These are phyloP conservation scores for Raddia guianensis DNA, from an alignment of 176 grass and related monocot species.

Conservation along the genomic window DNA sequence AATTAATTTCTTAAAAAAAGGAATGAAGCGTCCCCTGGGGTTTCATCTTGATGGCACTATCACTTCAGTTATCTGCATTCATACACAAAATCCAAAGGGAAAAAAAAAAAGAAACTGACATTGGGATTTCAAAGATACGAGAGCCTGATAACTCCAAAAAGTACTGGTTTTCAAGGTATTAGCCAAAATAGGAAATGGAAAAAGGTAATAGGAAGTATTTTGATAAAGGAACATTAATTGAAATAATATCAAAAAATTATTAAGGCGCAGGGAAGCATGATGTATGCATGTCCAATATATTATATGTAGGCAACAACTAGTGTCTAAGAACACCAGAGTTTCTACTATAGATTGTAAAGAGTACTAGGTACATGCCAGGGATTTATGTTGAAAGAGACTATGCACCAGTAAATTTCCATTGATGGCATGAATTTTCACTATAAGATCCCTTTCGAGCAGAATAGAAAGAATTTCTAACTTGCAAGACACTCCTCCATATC, in stretches of 20 bases:
- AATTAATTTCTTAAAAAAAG: too few relatives aligned
- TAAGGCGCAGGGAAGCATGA: background rate
- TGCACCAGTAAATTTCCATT: background rate
- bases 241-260: background rate
- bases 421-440: background rate
- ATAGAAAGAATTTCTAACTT: conserved; percentile 39
- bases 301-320: background rate
- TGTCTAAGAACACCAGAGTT: background rate
- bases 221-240: background rate
- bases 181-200: background rate
- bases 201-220: background rate
- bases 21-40: background rate
- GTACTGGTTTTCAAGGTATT: background rate
- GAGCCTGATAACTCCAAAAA: background rate
- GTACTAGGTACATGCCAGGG: background rate
- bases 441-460: conserved; percentile 32
- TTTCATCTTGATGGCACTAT: conserved; percentile 39
- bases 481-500: conserved; percentile 30
- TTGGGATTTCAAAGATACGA: conserved; percentile 21
- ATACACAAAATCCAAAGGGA: background rate
- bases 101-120: conserved; percentile 34
- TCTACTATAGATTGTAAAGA: background rate
- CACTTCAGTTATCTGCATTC: conserved; percentile 32
- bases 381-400: background rate
- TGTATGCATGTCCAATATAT: conserved; percentile 6